These are phyloP conservation scores for Irpex lacteus DNA, from an alignment of 1,284 basidiomycete genomes.

Conservation along the genomic window DNA sequence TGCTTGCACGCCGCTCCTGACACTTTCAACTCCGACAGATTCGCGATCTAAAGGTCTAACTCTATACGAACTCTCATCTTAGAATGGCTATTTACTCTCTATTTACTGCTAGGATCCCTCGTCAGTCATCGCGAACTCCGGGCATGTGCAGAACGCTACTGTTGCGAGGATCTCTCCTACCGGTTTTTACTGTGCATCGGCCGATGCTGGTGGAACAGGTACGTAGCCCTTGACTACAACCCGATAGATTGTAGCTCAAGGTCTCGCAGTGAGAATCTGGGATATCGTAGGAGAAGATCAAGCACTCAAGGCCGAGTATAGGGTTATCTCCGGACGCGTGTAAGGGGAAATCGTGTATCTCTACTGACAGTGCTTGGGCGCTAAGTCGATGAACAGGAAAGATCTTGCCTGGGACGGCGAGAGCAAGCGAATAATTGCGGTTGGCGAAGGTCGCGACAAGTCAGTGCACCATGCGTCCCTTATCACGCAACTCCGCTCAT, in stretches of 20 bases:
- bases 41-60: slow-evolving; percentile 53
- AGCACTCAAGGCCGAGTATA: slow-evolving; percentile 81
- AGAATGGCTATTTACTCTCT: neutral
- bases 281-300: slow-evolving; percentile 90
- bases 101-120: slow-evolving; percentile 47
- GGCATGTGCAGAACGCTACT: slow-evolving; percentile 83
- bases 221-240: slow-evolving; percentile 17
- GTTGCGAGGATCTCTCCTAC: slow-evolving; percentile 93
- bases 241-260: neutral
- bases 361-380: neutral
- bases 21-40: slow-evolving; percentile 37
- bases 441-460: slow-evolving; percentile 94
- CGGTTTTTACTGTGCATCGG: slow-evolving; percentile 94
- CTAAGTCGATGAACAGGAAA: slow-evolving; percentile 48
- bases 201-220: slow-evolving; percentile 79
- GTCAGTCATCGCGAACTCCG: slow-evolving; percentile 62
- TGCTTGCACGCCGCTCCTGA: neutral
- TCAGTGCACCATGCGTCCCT: slow-evolving; percentile 34
- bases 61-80: neutral
- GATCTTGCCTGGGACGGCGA: slow-evolving; percentile 98
- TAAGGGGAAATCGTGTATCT: slow-evolving; percentile 40
- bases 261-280: slow-evolving; percentile 79
- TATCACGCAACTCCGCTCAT: slow-evolving; percentile 1
- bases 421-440: slow-evolving; percentile 92
- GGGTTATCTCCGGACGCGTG: slow-evolving; percentile 82